phyloP scores from a whole-genome alignment of 2,329 filamentous ascomycete genomes.

The Penicillium glabrum region DNA sequence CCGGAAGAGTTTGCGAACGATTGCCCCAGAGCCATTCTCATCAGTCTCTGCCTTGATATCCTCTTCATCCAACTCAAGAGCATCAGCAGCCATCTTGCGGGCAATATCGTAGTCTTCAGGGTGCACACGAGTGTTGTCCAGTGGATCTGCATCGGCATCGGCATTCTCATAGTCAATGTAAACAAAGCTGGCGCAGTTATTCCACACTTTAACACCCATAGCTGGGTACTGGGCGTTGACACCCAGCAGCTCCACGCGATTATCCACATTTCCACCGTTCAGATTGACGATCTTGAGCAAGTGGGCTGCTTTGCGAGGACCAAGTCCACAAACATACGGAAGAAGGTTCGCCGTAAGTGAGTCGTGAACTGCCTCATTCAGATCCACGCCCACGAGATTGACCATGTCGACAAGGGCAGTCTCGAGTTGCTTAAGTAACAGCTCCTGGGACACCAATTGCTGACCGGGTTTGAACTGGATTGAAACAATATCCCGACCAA shows the following conservation, averaged over 20 bases:
- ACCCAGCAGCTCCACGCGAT: conserved; percentile 83
- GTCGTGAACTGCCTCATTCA: conserved; percentile 86
- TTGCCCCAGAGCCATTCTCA: conserved; percentile 83
- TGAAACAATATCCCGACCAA: conserved; percentile 84
- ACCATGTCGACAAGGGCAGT: conserved; percentile 99
- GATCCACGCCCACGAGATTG: conserved; percentile 91
- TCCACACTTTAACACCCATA: conserved; percentile 88
- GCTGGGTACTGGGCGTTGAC: conserved; percentile 80
- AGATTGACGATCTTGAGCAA: conserved; percentile 86
- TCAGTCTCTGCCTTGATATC: conserved; percentile 94
- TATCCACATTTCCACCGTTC: conserved; percentile 82
- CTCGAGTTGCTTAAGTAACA: conserved; percentile 81
- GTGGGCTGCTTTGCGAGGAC: conserved; percentile 83
- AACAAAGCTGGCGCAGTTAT: conserved; percentile 94
- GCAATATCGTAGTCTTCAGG: conserved; percentile 98
- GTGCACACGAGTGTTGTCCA: conserved; percentile 96
- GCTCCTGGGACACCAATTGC: conserved; percentile 81
- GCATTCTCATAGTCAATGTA: conserved; percentile 85
- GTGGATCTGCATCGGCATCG: conserved; percentile 79
- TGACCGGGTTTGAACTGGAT: conserved; percentile 89
- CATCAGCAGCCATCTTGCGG: conserved; percentile 97
- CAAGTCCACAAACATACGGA: conserved; percentile 87
- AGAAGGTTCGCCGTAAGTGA: conserved; percentile 81
- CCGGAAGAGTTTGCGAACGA: conserved; percentile 91
- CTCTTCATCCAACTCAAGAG: conserved; percentile 93